phyloP scores from a whole-genome alignment of 2,329 filamentous ascomycete species.

The Elsinoe fawcettii region DNA sequence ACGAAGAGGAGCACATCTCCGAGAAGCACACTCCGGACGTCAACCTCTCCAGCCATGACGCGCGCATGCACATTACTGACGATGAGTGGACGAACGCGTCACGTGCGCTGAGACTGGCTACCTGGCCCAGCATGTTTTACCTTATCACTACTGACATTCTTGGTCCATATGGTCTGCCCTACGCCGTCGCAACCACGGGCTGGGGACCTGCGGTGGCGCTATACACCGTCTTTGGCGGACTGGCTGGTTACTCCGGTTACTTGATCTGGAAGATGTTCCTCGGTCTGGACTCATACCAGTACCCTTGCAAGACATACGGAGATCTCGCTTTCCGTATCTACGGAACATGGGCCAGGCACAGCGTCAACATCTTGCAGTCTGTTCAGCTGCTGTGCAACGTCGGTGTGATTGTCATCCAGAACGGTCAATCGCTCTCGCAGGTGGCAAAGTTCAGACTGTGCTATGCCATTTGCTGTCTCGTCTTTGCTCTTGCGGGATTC shows the following conservation, averaged over 20 bases:
- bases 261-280: slow-evolving; percentile 31
- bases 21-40: not conserved
- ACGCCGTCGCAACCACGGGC: slow-evolving; percentile 26
- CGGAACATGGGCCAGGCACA: slow-evolving; percentile 31
- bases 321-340: slow-evolving; percentile 37
- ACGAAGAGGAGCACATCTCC: not conserved
- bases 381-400: slow-evolving; percentile 43
- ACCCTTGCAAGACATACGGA: slow-evolving; percentile 36
- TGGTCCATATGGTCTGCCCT: slow-evolving; percentile 29
- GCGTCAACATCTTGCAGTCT: slow-evolving; percentile 34
- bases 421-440: slow-evolving; percentile 47
- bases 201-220: slow-evolving; percentile 32
- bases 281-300: slow-evolving; percentile 34
- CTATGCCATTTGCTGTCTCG: slow-evolving; percentile 25
- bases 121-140: slow-evolving; percentile 36
- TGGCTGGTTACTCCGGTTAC: slow-evolving; percentile 18
- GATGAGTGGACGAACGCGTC: slow-evolving; percentile 32
- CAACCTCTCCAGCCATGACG: slow-evolving; percentile 1
- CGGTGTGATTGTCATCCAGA: slow-evolving; percentile 44
- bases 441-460: slow-evolving; percentile 31
- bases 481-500: slow-evolving; percentile 46
- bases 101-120: slow-evolving; percentile 31
- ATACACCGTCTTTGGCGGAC: slow-evolving; percentile 32
- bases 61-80: slow-evolving; percentile 21
- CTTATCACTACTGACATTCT: slow-evolving; percentile 40